These are phyloP conservation scores for Kwoniella newhampshirensis DNA, from an alignment of 768 basidiomycete genomes.

Conservation along the genomic window DNA sequence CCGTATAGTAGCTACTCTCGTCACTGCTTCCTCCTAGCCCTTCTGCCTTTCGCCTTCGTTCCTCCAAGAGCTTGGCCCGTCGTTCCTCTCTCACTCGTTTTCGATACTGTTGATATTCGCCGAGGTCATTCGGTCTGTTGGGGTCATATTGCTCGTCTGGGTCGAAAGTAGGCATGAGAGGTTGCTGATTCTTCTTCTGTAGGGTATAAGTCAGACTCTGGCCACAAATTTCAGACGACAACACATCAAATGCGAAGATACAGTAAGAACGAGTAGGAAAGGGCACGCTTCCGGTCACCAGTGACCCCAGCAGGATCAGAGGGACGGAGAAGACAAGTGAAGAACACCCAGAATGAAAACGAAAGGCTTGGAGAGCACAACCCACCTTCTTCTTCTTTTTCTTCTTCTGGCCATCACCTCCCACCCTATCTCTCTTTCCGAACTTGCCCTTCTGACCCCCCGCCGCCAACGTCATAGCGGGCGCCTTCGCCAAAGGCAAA, in stretches of 20 bases:
- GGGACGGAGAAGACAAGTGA: too few relatives aligned
- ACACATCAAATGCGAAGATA: too few relatives aligned
- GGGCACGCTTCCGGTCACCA: too few relatives aligned
- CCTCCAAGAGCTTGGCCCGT: constrained; percentile 31
- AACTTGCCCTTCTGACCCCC: constrained; percentile 11
- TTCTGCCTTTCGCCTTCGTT: constrained; percentile 29
- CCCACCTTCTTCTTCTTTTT: constrained; percentile 50
- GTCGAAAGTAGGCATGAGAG: constrained; percentile 40
- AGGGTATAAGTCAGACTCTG: neutral
- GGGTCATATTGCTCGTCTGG: constrained; percentile 53
- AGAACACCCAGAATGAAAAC: too few relatives aligned
- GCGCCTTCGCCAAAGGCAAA: constrained; percentile 43
- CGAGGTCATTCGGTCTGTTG: constrained; percentile 50
- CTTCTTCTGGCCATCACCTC: constrained; percentile 26
- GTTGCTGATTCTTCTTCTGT: constrained; percentile 27
- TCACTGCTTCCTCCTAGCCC: constrained; percentile 34
- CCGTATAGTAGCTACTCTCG: constrained; percentile 45
- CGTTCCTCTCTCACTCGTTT: constrained; percentile 45
- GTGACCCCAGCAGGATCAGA: too few relatives aligned
- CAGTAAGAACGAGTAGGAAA: too few relatives aligned
- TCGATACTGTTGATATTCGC: constrained; percentile 48
- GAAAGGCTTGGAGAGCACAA: constrained; percentile 5
- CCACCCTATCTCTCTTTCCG: constrained; percentile 23
- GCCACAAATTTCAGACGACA: too few relatives aligned
- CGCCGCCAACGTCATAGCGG: constrained; percentile 47